A percentile compares a stretch with the other conserved stretches of the same genome.
These are phyloP conservation scores for Lactarius sanguifluus DNA, from an alignment of 768 basidiomycete genomes.

Conservation along the genomic window DNA sequence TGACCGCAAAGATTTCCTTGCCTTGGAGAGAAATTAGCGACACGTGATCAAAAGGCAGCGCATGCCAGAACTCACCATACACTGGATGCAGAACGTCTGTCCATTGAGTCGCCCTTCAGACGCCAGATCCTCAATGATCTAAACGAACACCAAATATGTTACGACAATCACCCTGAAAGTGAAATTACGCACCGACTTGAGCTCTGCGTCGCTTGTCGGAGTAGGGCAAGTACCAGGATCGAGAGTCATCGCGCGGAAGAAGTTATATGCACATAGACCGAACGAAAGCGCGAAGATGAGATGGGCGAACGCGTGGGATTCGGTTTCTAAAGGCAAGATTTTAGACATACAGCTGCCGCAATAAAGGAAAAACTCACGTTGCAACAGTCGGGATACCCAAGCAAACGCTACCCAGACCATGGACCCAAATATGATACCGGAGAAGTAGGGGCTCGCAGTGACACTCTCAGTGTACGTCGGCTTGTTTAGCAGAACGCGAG, in stretches of 20 bases:
- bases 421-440: slow-evolving; percentile 83
- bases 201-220: slow-evolving; percentile 76
- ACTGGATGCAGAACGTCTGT: slow-evolving; percentile 94
- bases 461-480: slow-evolving; percentile 80
- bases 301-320: slow-evolving; percentile 73
- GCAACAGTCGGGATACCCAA: slow-evolving; percentile 77
- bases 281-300: slow-evolving; percentile 70
- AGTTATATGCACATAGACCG: slow-evolving; percentile 80
- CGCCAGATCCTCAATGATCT: slow-evolving; percentile 91
- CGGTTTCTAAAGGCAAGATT: slow-evolving; percentile 53
- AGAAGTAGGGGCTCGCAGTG: slow-evolving; percentile 87
- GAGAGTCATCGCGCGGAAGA: slow-evolving; percentile 84
- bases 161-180: background rate
- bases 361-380: slow-evolving; percentile 47
- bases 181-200: slow-evolving; percentile 70
- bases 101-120: slow-evolving; percentile 88
- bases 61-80: slow-evolving; percentile 62
- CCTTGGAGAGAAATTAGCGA: slow-evolving; percentile 41
- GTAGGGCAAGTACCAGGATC: slow-evolving; percentile 89
- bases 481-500: slow-evolving; percentile 81
- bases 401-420: slow-evolving; percentile 84
- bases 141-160: background rate
- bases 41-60: background rate
- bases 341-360: background rate
- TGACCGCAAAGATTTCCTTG: slow-evolving; percentile 86